Base-by-base conservation (phyloP, 208 protist genomes). In the Hexamita inflata region DNA sequence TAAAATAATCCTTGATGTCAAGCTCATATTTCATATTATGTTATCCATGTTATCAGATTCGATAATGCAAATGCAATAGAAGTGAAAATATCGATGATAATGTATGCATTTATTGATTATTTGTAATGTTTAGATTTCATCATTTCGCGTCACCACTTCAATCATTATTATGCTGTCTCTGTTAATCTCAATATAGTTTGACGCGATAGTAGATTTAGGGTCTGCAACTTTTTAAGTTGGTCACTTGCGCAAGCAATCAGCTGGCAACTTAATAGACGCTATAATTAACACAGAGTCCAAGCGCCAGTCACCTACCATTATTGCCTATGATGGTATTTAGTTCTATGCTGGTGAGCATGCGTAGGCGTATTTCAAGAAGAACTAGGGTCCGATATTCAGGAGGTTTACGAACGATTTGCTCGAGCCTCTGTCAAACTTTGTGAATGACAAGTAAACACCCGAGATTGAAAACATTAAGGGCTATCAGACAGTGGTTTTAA, bases 341-440 rank as follows among this genome's bases (percentile, higher is more conserved):
- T 70, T 70, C 38, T 70, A 42, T 49, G 64, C 42, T n/a, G 64
- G 64, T 24, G 64, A 70, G 35, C 42, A 57, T 70, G 64, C 64
- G 7, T n/a, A 70, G 35, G 15, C 7, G 11, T 57, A 42, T 49
- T 38, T 45, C 4, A 40, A 49, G 28, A n/a, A 38, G 26, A 70
- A 40, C 15, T 34, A 7, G 2, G 64, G 64, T 35, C 64, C 38
- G 15, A 38, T 70, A 15, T 70, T 70, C 64, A 49, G 9, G 15
- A 45, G 35, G 2, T 70, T 70, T 49, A n/a, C 40, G 7, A 15
- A 7, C 15, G 7, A 4, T 49, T 9, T 45, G 9, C 11, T 45
- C 11, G 35, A 70, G 42, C 2, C 2, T 45, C 4, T 38, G 11
- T n/a, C 38, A 57, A n/a, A 40, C 11, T 70, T 57, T 45, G 64